phyloP scores from a whole-genome alignment of 106 monocot species.

The Platanthera guangdongensis region DNA sequence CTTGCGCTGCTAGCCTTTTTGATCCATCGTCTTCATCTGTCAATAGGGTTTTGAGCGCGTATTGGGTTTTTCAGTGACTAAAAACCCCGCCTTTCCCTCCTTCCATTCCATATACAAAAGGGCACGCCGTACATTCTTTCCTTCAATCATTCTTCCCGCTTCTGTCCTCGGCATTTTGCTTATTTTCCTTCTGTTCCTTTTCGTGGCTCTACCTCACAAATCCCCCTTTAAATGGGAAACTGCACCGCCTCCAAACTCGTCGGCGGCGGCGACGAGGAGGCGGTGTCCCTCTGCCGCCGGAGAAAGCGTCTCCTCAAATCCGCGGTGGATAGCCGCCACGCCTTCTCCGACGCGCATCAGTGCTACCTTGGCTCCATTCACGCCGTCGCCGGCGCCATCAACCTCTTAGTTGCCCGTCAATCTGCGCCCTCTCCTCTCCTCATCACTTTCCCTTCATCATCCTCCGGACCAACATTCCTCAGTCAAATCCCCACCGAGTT shows the following conservation, averaged over 20 bases:
- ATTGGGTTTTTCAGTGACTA: no score
- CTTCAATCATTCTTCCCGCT: neutral
- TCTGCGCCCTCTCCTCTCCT: constrained; percentile 55
- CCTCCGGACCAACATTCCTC: constrained; percentile 21
- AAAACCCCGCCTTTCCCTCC: no score
- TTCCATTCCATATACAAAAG: no score
- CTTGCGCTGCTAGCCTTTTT: no score
- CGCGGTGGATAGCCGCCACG: constrained; percentile 62
- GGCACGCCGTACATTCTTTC: no score
- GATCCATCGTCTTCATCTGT: no score
- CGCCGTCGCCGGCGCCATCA: constrained; percentile 56
- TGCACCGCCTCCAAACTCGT: constrained; percentile 74
- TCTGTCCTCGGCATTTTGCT: neutral
- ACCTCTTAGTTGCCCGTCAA: constrained; percentile 64
- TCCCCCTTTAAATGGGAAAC: constrained; percentile 49
- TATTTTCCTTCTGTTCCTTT: neutral
- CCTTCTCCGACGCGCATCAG: constrained; percentile 54
- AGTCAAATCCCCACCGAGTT: constrained; percentile 36
- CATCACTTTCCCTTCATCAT: constrained; percentile 32
- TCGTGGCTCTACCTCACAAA: neutral
- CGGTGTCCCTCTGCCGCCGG: constrained; percentile 62
- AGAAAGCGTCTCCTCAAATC: constrained; percentile 76
- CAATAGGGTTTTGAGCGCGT: no score
- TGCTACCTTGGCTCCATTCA: constrained; percentile 57
- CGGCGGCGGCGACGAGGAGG: constrained; percentile 40